A percentile compares a stretch with the other conserved stretches of the same genome.
These are phyloP conservation scores for Phaeotremella fagi DNA, from an alignment of 768 basidiomycete species.

Conservation along the genomic window DNA sequence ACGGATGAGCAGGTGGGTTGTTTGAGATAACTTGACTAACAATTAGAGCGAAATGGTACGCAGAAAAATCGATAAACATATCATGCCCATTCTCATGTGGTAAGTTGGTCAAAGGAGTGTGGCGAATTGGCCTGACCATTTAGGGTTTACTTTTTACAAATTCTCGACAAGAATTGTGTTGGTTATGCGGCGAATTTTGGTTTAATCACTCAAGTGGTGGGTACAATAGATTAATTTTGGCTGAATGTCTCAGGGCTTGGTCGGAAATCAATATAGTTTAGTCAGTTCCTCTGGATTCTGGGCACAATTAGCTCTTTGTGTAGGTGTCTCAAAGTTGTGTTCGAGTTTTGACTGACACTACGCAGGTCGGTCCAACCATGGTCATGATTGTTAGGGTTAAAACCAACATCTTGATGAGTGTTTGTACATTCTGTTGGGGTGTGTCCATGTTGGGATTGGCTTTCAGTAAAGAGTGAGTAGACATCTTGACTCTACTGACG, in stretches of 20 bases:
- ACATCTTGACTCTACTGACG: too few relatives aligned
- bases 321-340: not conserved
- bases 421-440: constrained; percentile 43
- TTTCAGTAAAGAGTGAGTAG: constrained; percentile 12
- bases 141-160: not conserved
- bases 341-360: too few relatives aligned
- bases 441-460: constrained; percentile 36
- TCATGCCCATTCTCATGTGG: too few relatives aligned
- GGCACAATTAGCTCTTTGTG: not conserved
- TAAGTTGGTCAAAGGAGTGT: not conserved
- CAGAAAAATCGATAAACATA: too few relatives aligned
- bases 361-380: constrained; percentile 42
- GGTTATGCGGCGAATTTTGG: constrained; percentile 13
- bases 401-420: constrained; percentile 35
- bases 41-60: not conserved
- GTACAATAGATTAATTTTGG: not conserved
- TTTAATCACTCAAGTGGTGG: constrained; percentile 3
- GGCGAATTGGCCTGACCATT: not conserved
- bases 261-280: not conserved
- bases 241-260: not conserved
- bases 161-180: constrained; percentile 9
- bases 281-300: not conserved
- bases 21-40: not conserved
- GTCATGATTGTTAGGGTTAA: constrained; percentile 38
- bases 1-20: not conserved